Conservation (phyloP, 1,284 basidiomycete species). For the Coniferiporia sulphurascens region DNA sequence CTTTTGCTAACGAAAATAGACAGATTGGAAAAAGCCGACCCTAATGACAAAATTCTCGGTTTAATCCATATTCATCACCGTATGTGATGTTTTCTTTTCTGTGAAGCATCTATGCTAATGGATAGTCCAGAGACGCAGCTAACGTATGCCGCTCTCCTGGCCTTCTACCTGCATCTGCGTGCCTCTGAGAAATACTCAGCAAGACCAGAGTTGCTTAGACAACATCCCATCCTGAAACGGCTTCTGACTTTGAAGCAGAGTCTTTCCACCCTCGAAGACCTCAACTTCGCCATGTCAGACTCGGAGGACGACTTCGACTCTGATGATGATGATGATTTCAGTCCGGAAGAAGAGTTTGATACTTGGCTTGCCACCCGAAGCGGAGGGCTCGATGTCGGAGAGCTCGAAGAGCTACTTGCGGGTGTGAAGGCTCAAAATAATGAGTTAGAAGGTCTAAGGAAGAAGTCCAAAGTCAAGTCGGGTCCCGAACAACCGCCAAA, state of each 20-base stretch:
- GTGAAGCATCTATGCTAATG: background rate
- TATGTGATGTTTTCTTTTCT: constrained; percentile 33
- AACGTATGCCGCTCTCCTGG: constrained; percentile 86
- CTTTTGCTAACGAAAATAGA: background rate
- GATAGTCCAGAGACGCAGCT: constrained; percentile 68
- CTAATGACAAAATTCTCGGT: constrained; percentile 50
- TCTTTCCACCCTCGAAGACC: constrained; percentile 76
- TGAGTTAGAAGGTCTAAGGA: constrained; percentile 21
- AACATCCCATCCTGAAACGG: constrained; percentile 78
- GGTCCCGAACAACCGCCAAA: constrained; percentile 24
- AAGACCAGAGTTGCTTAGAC: constrained; percentile 60
- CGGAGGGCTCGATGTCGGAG: constrained; percentile 42
- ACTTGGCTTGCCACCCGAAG: constrained; percentile 21
- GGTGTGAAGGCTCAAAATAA: constrained; percentile 38
- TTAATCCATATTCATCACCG: constrained; percentile 76
- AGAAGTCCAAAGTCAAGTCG: constrained; percentile 24
- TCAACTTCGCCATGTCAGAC: constrained; percentile 64
- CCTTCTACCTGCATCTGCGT: constrained; percentile 90
- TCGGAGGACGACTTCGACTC: constrained; percentile 37
- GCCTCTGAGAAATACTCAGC: constrained; percentile 58
- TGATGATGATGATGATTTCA: constrained; percentile 4
- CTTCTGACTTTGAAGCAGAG: constrained; percentile 85
- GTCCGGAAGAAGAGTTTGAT: constrained; percentile 22
- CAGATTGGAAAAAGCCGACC: constrained; percentile 45
- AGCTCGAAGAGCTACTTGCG: constrained; percentile 50